These are phyloP conservation scores for Russula dissimulans DNA, from an alignment of 768 basidiomycete genomes.

Conservation along the genomic window DNA sequence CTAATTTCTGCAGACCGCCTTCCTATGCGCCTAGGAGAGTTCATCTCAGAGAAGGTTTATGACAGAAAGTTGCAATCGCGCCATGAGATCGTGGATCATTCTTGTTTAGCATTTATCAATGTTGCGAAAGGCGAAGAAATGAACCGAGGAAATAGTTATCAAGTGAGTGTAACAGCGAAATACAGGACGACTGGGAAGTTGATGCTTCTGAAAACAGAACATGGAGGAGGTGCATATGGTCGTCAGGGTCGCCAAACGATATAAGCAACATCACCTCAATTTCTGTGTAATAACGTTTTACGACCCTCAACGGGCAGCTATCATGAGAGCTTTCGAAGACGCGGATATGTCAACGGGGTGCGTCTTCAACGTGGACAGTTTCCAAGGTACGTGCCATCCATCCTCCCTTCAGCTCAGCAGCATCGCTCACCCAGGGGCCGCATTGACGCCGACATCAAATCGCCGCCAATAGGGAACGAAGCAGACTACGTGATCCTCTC, in stretches of 20 bases:
- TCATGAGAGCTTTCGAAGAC: constrained; percentile 30
- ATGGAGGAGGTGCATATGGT: constrained; percentile 5
- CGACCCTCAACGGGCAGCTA: constrained; percentile 41
- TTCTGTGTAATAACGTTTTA: constrained; percentile 48
- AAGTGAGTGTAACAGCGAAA: background rate
- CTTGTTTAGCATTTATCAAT: constrained; percentile 39
- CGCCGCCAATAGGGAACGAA: constrained; percentile 37
- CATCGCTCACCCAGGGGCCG: background rate
- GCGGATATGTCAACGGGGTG: constrained; percentile 27
- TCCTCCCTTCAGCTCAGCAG: background rate
- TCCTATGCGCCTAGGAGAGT: constrained; percentile 39
- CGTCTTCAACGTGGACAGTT: constrained; percentile 9
- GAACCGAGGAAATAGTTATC: constrained; percentile 23
- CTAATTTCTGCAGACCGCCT: constrained; percentile 35
- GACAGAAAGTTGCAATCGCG: constrained; percentile 30
- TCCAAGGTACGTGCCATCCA: background rate
- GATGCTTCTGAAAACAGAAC: background rate
- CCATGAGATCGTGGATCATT: constrained; percentile 28
- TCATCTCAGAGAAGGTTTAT: constrained; percentile 42
- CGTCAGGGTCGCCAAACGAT: constrained; percentile 4
- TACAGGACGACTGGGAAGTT: background rate
- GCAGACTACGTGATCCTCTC: constrained; percentile 41
- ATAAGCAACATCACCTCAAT: constrained; percentile 11
- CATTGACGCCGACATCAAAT: background rate
- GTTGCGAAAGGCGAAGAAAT: constrained; percentile 32